phyloP scores from a whole-genome alignment of 2,329 filamentous ascomycete species.

The Penicillium sp. region DNA sequence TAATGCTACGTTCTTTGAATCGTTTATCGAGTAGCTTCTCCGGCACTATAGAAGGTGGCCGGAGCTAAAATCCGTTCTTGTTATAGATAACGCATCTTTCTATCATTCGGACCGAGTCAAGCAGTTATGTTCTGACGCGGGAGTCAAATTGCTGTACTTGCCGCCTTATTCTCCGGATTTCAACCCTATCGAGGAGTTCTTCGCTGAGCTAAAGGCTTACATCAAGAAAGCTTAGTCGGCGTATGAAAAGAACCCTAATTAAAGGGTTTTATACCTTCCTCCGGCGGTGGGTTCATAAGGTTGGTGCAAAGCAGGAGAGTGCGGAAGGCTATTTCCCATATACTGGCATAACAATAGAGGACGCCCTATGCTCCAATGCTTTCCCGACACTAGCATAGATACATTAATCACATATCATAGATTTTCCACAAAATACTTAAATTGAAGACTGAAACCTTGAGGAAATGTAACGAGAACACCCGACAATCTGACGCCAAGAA shows the following conservation, averaged over 20 bases:
- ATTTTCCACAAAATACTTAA: too few species aligned
- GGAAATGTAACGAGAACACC: too few species aligned
- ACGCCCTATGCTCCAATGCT: too few species aligned
- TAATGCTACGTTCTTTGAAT: neutral
- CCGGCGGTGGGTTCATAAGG: constrained; percentile 6
- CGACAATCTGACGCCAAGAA: too few species aligned
- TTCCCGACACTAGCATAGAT: too few species aligned
- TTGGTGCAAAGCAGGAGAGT: constrained; percentile 10
- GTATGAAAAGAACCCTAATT: constrained; percentile 1
- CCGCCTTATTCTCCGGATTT: constrained; percentile 10
- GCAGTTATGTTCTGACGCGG: neutral
- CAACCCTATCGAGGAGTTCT: constrained; percentile 6
- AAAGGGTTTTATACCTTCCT: constrained; percentile 11
- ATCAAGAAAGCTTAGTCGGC: constrained; percentile 5
- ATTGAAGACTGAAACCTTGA: too few species aligned
- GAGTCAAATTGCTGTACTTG: constrained; percentile 12
- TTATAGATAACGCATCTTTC: neutral
- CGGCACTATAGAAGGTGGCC: neutral
- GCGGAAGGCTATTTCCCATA: neutral
- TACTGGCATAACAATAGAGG: too few species aligned
- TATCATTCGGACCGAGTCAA: neutral
- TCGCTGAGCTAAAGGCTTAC: constrained; percentile 9
- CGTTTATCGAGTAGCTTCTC: neutral
- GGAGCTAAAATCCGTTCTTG: neutral
- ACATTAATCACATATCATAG: too few species aligned